These are phyloP conservation scores for Irpex sp. DNA, from an alignment of 1,284 basidiomycete genomes.

Conservation along the genomic window DNA sequence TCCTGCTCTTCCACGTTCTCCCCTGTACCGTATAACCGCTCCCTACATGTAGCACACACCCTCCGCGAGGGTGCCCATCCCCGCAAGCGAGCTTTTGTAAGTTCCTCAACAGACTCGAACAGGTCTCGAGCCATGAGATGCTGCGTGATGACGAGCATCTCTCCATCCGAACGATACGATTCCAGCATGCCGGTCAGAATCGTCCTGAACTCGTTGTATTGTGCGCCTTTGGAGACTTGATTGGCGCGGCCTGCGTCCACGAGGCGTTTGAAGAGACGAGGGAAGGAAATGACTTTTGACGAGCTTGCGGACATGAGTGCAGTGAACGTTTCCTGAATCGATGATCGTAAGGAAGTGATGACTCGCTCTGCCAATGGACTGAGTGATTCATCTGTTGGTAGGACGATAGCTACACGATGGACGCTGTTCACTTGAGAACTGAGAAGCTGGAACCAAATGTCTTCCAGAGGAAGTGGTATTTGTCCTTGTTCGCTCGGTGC, in stretches of 20 bases:
- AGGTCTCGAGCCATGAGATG: conserved; percentile 82
- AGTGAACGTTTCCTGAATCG: conserved; percentile 86
- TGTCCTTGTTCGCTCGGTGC: conserved; percentile 48
- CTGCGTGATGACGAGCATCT: conserved; percentile 87
- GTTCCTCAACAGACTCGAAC: conserved; percentile 66
- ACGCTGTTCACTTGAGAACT: conserved; percentile 79
- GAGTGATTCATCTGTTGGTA: conserved; percentile 18
- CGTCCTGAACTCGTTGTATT: conserved; percentile 88
- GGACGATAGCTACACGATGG: conserved; percentile 47
- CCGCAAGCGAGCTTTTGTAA: conserved; percentile 24
- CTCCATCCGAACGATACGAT: conserved; percentile 88
- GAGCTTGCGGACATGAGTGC: conserved; percentile 83
- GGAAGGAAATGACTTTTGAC: conserved; percentile 84
- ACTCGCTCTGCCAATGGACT: conserved; percentile 27
- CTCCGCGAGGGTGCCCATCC: conserved; percentile 27
- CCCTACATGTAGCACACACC: conserved; percentile 21
- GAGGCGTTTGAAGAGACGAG: conserved; percentile 86
- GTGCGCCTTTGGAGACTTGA: conserved; percentile 49
- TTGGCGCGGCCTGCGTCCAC: conserved; percentile 62
- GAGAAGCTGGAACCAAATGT: conserved; percentile 89
- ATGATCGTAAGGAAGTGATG: conserved; percentile 57
- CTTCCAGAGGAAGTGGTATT: conserved; percentile 60
- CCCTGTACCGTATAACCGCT: conserved; percentile 17
- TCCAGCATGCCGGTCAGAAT: conserved; percentile 94
- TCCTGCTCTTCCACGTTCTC: conserved; percentile 13